phyloP scores from a whole-genome alignment of 163 green algal species.

The Scenedesmus sp. region DNA sequence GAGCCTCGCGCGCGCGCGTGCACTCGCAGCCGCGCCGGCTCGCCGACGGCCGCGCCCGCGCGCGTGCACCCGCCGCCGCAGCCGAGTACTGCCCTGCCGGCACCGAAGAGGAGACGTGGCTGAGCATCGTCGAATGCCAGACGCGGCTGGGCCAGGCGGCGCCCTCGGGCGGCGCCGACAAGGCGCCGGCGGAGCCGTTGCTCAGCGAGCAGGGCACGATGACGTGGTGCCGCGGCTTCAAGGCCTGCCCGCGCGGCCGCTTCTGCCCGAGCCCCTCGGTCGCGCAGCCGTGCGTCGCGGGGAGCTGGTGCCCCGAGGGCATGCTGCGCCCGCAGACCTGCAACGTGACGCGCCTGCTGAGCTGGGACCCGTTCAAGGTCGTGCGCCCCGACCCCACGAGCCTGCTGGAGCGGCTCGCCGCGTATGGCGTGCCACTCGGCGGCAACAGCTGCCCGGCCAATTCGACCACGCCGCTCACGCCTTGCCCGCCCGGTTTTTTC shows the following conservation, averaged over 20 bases:
- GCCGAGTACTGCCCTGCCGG: slow-evolving; percentile 12
- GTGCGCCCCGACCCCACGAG: neutral
- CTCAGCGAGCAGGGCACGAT: too few species aligned
- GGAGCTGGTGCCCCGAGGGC: slow-evolving; percentile 9
- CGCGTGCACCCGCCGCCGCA: neutral
- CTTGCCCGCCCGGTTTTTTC: slow-evolving; percentile 23
- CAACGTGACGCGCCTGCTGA: slow-evolving; percentile 20
- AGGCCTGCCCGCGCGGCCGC: slow-evolving; percentile 1
- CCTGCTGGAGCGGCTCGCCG: slow-evolving; percentile 10
- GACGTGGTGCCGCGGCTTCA: slow-evolving; percentile 10
- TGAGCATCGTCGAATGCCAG: neutral
- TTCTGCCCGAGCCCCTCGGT: slow-evolving; percentile 3
- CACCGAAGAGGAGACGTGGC: slow-evolving; percentile 19
- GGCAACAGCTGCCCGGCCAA: slow-evolving; percentile 33
- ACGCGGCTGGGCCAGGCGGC: neutral
- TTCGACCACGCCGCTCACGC: neutral
- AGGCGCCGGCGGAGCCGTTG: too few species aligned
- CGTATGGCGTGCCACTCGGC: neutral
- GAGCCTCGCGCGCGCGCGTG: neutral
- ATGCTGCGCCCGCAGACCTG: neutral
- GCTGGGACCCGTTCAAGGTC: slow-evolving; percentile 23
- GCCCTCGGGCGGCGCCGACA: too few species aligned
- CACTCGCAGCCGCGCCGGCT: neutral
- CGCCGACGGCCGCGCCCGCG: too few species aligned
- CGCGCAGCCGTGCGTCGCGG: neutral